Conservation (phyloP, 257 asterid species). For the Nicotiana obtusifolia region DNA sequence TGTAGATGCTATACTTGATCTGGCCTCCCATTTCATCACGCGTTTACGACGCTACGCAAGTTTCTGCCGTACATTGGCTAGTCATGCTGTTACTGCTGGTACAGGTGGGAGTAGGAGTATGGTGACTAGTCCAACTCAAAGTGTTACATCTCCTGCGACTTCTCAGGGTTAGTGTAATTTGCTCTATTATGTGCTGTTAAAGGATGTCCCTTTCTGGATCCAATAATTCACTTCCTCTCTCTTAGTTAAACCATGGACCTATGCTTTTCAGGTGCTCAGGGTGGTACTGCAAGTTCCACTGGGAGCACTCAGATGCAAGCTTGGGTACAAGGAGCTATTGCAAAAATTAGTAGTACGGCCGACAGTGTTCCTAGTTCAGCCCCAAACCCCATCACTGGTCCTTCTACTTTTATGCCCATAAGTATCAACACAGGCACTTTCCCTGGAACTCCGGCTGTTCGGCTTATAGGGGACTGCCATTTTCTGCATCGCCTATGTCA, state of each 20-base stretch:
- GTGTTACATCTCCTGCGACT: conserved; percentile 61
- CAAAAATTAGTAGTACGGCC: conserved; percentile 80
- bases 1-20: conserved; percentile 97
- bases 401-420: conserved; percentile 83
- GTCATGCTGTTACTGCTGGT: conserved; percentile 93
- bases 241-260: conserved; percentile 12
- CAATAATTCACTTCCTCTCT: not conserved
- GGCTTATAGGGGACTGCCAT: conserved; percentile 98
- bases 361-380: conserved; percentile 82
- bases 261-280: conserved; percentile 47
- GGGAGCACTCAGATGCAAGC: conserved; percentile 95
- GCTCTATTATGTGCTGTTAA: not conserved
- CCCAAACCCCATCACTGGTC: conserved; percentile 84
- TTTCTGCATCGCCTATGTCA: conserved; percentile 95
- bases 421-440: conserved; percentile 98
- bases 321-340: conserved; percentile 99
- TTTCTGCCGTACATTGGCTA: conserved; percentile 97
- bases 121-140: conserved; percentile 88
- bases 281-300: conserved; percentile 76
- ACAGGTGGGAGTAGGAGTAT: conserved; percentile 88
- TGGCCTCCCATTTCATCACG: conserved; percentile 97
- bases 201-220: not conserved
- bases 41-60: conserved; percentile 99
- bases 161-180: conserved; percentile 56
- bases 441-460: conserved; percentile 99